Conservation (phyloP, 768 basidiomycete species). For the Amanita muscaria region DNA sequence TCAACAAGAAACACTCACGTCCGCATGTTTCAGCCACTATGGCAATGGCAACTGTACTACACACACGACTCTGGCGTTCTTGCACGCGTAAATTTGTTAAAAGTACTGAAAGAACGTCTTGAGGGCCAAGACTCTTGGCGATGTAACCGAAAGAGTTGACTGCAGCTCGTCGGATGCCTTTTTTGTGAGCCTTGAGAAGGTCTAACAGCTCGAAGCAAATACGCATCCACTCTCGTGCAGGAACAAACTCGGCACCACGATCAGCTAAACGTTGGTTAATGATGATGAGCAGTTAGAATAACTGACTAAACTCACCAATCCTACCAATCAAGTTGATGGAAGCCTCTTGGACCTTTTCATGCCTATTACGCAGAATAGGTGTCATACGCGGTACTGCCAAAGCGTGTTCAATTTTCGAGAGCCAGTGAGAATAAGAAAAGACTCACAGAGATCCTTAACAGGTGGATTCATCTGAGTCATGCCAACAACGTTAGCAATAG, state of each 20-base stretch:
- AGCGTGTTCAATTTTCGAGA: constrained; percentile 4
- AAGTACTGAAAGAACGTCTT: constrained; percentile 93
- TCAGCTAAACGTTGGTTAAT: constrained; percentile 45
- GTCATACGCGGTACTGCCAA: constrained; percentile 96
- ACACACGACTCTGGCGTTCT: constrained; percentile 97
- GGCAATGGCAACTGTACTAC: constrained; percentile 96
- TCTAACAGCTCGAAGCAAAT: constrained; percentile 98
- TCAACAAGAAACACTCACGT: constrained; percentile 39
- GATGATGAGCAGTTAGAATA: constrained; percentile 6
- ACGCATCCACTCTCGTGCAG: constrained; percentile 99
- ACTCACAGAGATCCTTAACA: constrained; percentile 95
- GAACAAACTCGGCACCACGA: constrained; percentile 97
- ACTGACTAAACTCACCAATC: constrained; percentile 51
- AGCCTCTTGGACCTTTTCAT: constrained; percentile 99
- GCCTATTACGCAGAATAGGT: constrained; percentile 96
- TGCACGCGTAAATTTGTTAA: constrained; percentile 96
- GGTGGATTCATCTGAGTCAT: constrained; percentile 99
- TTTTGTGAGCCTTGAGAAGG: constrained; percentile 97
- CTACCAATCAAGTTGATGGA: constrained; percentile 99
- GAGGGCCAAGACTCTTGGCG: constrained; percentile 97
- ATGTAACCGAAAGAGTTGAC: constrained; percentile 99
- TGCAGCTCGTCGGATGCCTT: constrained; percentile 95
- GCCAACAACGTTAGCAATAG: constrained; percentile 98
- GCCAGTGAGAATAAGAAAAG: background rate
- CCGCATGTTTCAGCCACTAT: constrained; percentile 94